Evolutionary conservation across 2,329 filamentous ascomycete genomes (phyloP), one percentile per base, ranked within the genome.

Genomic region (Knoxdaviesia capensis): DNA sequence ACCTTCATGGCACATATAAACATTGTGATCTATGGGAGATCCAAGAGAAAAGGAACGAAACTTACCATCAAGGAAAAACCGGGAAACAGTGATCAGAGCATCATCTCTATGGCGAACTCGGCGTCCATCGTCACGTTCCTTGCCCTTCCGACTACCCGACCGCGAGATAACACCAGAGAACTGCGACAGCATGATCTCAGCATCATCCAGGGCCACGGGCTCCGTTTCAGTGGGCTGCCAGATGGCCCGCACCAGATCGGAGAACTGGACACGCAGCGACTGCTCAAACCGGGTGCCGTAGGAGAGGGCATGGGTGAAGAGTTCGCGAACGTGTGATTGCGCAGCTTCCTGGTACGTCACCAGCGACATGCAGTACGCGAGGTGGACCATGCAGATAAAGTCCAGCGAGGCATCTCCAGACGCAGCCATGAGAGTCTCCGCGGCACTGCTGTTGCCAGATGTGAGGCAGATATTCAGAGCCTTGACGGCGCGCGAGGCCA

Each of bases 51-150:
- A 11, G 3, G 29, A 2, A 5, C 7, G 9, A 36, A 38, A 49
- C 59, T 51, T 55, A 69, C 67, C 64, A 51, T 73, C 69, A 20
- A 74, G 53, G 44, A 71, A 71, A 43, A 64, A 59, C 40, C 61
- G 59, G 6, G 62, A 62, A 36, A 62, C 56, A 34, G 52, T 51
- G 1, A 61, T 48, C 6, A 72, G 50, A 7, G 57, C 54, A 4
- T 49, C 46, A 3, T 51, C 46, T 3, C 48, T 54, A 7, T 6
- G 29, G 8, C 20, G 39, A 20, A 20, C 20, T 20, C 20, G 2
- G 3, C 20, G 20, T 20, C 20, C 20, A 20, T 20, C 20, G 20
- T 20, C 20, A 3, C 20, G 20, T 20, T 20, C 20, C 20, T 20
- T 20, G 20, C 20, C 20, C 20, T 20, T 20, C 20, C 20, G 20